phyloP scores from a whole-genome alignment of 2,329 filamentous ascomycete species.

The Trichoderma sp. region DNA sequence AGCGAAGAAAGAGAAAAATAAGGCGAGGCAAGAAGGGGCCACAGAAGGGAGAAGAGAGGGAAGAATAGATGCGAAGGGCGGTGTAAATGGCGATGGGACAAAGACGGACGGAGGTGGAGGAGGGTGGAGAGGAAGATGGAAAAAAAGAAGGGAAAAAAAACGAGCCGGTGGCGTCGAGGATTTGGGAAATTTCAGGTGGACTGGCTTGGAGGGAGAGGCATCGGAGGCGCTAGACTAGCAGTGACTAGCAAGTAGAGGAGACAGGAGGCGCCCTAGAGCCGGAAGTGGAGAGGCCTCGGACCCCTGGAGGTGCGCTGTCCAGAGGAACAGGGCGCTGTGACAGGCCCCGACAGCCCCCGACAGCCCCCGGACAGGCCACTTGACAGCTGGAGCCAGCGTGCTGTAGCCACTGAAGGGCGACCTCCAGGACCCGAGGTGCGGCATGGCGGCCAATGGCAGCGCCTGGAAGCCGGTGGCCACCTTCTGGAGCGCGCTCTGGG shows the following conservation, averaged over 20 bases:
- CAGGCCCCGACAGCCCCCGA: not conserved
- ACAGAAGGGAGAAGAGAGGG: conserved; percentile 26
- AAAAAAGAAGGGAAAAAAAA: conserved; percentile 34
- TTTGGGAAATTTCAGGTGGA: conserved; percentile 25
- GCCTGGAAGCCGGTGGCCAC: not conserved
- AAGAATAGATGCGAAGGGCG: conserved; percentile 34
- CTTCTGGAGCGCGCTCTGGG: not conserved
- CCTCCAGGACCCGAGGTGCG: not conserved
- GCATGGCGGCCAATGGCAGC: conserved; percentile 15
- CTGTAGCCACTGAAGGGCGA: not conserved
- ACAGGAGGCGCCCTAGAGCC: conserved; percentile 23
- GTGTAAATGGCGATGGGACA: conserved; percentile 32
- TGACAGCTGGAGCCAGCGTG: not conserved
- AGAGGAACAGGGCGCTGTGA: conserved; percentile 7
- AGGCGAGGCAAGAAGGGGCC: conserved; percentile 19
- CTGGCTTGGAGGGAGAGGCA: conserved; percentile 24
- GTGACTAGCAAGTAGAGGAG: not conserved
- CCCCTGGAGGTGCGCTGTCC: conserved; percentile 15
- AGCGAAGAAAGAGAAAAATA: conserved; percentile 18
- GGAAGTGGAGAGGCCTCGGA: conserved; percentile 8
- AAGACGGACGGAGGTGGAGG: conserved; percentile 31
- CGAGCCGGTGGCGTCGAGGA: conserved; percentile 16
- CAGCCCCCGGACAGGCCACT: not conserved
- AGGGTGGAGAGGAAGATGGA: conserved; percentile 31
- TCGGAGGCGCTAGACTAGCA: conserved; percentile 9